Evolutionary conservation across 306 rosid species (phyloP).

Genomic region (Chamaecrista fasciculata): DNA sequence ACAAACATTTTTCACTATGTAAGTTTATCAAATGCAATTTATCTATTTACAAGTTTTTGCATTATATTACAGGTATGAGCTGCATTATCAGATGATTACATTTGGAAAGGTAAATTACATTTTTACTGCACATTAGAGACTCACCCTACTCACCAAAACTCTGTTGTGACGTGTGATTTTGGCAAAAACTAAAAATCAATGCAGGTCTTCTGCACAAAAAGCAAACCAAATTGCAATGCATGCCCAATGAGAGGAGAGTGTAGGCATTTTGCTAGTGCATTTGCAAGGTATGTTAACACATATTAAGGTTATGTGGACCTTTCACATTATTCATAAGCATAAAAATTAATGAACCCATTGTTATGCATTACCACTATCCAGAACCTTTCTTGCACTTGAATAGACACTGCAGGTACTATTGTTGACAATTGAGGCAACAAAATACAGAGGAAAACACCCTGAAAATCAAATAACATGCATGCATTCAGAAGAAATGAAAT

Average conservation of each 20-base stretch:
- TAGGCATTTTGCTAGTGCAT: constrained; percentile 98
- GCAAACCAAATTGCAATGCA: constrained; percentile 96
- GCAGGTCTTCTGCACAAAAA: constrained; percentile 98
- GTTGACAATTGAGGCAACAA: not conserved
- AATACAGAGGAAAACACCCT: constrained; percentile 19
- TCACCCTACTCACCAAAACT: constrained; percentile 25
- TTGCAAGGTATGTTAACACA: constrained; percentile 70
- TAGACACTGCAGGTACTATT: constrained; percentile 12
- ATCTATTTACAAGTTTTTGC: constrained; percentile 20
- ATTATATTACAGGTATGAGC: constrained; percentile 76
- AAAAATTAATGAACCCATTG: not conserved
- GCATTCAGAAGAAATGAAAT: constrained; percentile 23
- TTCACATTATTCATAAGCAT: not conserved
- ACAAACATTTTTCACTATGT: not conserved
- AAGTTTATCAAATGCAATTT: constrained; percentile 8
- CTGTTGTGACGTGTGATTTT: constrained; percentile 33
- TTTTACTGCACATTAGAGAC: constrained; percentile 16
- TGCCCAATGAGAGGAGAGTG: constrained; percentile 99
- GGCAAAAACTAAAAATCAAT: constrained; percentile 25
- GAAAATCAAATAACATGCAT: constrained; percentile 22
- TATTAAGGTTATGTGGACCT: constrained; percentile 5
- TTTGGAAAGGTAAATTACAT: constrained; percentile 84
- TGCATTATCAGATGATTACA: constrained; percentile 98
- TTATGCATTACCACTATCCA: constrained; percentile 8
- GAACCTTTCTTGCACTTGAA: not conserved